Percentiles rank a stretch among this genome's conserved stretches.
These are phyloP conservation scores for Anisodus tanguticus DNA, from an alignment of 257 asterid genomes.

Conservation along the genomic window DNA sequence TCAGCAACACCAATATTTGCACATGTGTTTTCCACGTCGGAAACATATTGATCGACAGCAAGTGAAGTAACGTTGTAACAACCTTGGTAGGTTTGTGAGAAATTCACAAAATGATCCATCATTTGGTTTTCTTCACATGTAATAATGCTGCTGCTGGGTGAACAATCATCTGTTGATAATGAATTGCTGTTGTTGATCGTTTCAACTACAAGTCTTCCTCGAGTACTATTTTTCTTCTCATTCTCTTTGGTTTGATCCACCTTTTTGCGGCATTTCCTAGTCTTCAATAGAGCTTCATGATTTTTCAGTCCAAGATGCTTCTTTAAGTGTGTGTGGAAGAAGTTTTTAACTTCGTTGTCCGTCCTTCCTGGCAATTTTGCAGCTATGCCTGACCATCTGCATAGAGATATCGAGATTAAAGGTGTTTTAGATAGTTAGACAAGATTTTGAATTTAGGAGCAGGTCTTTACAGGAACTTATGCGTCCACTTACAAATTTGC, in stretches of 20 bases:
- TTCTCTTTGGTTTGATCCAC: neutral
- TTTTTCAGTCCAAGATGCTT: neutral
- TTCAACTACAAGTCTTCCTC: neutral
- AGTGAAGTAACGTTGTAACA: slow-evolving; percentile 12
- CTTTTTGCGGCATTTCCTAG: neutral
- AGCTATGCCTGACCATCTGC: slow-evolving; percentile 32
- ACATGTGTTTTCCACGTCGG: neutral
- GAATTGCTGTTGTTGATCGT: neutral
- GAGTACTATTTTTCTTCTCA: neutral
- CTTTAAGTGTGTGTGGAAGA: slow-evolving; percentile 31
- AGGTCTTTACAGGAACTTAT: neutral
- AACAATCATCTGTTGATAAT: neutral
- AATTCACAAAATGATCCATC: neutral
- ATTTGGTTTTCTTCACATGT: slow-evolving; percentile 11
- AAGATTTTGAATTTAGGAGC: neutral
- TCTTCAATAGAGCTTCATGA: neutral
- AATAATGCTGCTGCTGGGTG: neutral
- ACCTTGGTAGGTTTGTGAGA: neutral
- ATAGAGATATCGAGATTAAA: neutral
- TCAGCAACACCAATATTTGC: slow-evolving; percentile 4
- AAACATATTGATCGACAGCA: neutral
- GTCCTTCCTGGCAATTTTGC: slow-evolving; percentile 33
- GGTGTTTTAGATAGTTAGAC: too few relatives aligned
- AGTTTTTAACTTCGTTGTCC: slow-evolving; percentile 32
- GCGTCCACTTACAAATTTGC: neutral